phyloP scores from a whole-genome alignment of 495 filamentous ascomycete species.

The Xylaria cubensis region DNA sequence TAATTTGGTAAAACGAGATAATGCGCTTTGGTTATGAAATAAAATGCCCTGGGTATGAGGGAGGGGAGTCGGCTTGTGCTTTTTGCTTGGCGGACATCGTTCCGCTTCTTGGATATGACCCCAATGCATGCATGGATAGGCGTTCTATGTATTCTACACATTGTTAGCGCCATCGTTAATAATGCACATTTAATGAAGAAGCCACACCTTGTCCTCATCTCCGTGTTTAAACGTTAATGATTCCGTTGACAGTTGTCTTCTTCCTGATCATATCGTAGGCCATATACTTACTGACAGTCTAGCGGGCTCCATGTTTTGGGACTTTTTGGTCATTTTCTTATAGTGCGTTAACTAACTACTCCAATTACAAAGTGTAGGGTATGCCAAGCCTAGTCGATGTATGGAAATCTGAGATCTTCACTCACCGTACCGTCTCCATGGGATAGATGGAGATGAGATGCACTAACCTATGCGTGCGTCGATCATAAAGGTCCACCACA shows the following conservation, averaged over 20 bases:
- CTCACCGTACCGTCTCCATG: not conserved
- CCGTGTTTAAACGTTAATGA: not conserved
- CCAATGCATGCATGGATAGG: constrained; percentile 24
- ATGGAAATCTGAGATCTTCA: not conserved
- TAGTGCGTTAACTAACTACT: not conserved
- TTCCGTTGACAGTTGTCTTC: not conserved
- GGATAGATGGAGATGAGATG: not conserved
- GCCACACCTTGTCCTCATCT: not conserved
- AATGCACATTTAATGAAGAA: not conserved
- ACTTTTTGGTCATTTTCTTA: not conserved
- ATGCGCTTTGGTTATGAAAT: not conserved
- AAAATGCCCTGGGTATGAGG: not conserved
- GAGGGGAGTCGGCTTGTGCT: not conserved
- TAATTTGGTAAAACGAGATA: constrained; percentile 24
- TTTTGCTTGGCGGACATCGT: not conserved
- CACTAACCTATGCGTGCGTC: not conserved
- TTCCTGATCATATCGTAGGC: not conserved
- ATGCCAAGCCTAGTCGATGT: not conserved
- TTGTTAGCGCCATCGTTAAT: constrained; percentile 15
- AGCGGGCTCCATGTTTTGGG: not conserved
- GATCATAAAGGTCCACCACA: not conserved
- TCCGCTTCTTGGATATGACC: not conserved
- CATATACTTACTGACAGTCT: not conserved
- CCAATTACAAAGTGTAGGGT: not conserved
- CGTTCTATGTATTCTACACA: constrained; percentile 3